Conservation (phyloP, 345 rosid species). For the Dipteronia dyeriana region DNA sequence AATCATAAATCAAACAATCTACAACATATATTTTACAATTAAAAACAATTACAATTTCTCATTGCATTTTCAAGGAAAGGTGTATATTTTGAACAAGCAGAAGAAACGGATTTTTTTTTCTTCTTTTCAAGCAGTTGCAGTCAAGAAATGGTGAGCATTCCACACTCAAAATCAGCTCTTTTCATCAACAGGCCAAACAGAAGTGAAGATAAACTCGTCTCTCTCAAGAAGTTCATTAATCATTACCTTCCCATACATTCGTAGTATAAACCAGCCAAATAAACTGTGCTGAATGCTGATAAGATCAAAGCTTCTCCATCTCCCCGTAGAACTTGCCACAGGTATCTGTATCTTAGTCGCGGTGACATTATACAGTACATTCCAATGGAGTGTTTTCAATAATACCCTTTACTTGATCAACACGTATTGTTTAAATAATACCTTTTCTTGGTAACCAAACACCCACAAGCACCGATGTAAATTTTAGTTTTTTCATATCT, state of each 20-base stretch:
- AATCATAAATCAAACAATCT: not conserved
- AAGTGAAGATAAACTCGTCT: constrained; percentile 1
- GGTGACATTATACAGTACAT: too few species aligned
- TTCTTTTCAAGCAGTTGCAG: not conserved
- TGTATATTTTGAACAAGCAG: too few species aligned
- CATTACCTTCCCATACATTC: constrained; percentile 20
- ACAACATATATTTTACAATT: not conserved
- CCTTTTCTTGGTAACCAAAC: too few species aligned
- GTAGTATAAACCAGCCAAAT: constrained; percentile 36
- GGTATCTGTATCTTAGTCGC: too few species aligned
- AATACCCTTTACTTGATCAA: constrained; percentile 15
- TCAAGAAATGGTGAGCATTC: constrained; percentile 23
- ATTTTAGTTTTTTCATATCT: too few species aligned
- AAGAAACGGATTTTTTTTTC: not conserved
- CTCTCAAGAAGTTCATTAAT: constrained; percentile 26
- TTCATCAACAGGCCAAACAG: constrained; percentile 10
- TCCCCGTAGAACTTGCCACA: too few species aligned
- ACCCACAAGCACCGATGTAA: too few species aligned
- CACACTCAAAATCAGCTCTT: constrained; percentile 32
- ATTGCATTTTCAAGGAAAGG: not conserved
- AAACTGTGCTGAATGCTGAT: too few species aligned
- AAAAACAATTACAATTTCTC: not conserved
- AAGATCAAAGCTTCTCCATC: constrained; percentile 6
- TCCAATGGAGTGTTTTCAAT: too few species aligned
- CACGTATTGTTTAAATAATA: constrained; percentile 41